phyloP scores from a whole-genome alignment of 2,329 filamentous ascomycete species.

The Ophiostoma australiae region DNA sequence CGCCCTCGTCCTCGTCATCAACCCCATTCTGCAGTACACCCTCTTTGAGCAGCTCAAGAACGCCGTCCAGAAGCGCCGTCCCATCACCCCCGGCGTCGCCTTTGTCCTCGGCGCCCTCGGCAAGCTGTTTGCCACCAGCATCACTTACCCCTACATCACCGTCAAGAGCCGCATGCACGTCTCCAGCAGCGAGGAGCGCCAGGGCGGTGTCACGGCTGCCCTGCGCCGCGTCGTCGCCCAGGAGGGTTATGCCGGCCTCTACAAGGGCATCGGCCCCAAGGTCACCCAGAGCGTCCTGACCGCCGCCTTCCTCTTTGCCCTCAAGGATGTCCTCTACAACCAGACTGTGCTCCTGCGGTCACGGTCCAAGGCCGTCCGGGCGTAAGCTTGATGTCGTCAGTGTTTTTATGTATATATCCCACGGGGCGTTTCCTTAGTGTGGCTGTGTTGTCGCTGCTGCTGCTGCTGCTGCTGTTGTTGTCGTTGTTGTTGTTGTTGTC shows the following conservation, averaged over 20 bases:
- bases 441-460: background rate
- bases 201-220: slow-evolving; percentile 63
- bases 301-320: slow-evolving; percentile 91
- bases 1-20: slow-evolving; percentile 89
- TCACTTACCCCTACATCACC: slow-evolving; percentile 98
- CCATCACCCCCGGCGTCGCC: slow-evolving; percentile 74
- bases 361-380: slow-evolving; percentile 38
- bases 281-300: slow-evolving; percentile 95
- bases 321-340: slow-evolving; percentile 94
- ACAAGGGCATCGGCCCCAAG: slow-evolving; percentile 97
- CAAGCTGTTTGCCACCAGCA: slow-evolving; percentile 86
- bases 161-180: slow-evolving; percentile 98
- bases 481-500: no score
- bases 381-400: slow-evolving; percentile 29
- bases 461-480: no score
- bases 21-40: slow-evolving; percentile 97
- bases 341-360: slow-evolving; percentile 64
- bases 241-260: slow-evolving; percentile 87
- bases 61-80: slow-evolving; percentile 57
- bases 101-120: slow-evolving; percentile 89
- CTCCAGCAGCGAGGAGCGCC: slow-evolving; percentile 58
- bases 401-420: background rate
- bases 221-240: slow-evolving; percentile 76
- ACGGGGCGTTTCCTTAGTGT: background rate
- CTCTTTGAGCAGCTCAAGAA: slow-evolving; percentile 99